These are phyloP conservation scores for Aureobasidium zeae DNA, from an alignment of 2,329 filamentous ascomycete species.

Conservation along the genomic window DNA sequence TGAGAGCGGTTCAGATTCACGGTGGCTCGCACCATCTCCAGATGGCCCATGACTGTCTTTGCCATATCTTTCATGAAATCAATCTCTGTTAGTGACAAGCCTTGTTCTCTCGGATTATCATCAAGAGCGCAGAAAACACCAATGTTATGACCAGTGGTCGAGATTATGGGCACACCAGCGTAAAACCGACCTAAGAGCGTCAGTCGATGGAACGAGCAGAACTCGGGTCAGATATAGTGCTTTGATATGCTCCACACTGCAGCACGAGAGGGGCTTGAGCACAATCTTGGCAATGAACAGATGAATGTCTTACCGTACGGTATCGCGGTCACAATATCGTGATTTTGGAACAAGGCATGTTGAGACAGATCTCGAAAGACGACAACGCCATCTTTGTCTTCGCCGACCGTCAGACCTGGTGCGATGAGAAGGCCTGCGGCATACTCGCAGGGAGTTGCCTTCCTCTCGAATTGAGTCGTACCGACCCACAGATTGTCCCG, in stretches of 20 bases:
- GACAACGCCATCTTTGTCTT: conserved; percentile 20
- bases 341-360: conserved; percentile 27
- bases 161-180: conserved; percentile 27
- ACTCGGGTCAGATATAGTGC: no score
- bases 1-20: conserved; percentile 23
- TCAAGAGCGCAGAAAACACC: conserved; percentile 27
- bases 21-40: conserved; percentile 28
- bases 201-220: not conserved
- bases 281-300: not conserved
- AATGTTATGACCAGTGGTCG: conserved; percentile 27
- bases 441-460: conserved; percentile 24
- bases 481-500: conserved; percentile 26
- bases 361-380: conserved; percentile 22
- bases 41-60: conserved; percentile 24
- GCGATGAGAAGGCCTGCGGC: conserved; percentile 21
- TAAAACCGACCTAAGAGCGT: conserved; percentile 25
- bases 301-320: not conserved
- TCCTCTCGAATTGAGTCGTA: conserved; percentile 23
- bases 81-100: conserved; percentile 19
- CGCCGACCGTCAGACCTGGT: conserved; percentile 1
- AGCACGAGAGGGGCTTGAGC: no score
- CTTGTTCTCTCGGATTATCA: conserved; percentile 22
- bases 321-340: conserved; percentile 23
- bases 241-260: no score
- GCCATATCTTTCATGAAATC: conserved; percentile 27